Evolutionary conservation across 495 filamentous ascomycete genomes (phyloP).

Genomic region (Lophium mytilinum): DNA sequence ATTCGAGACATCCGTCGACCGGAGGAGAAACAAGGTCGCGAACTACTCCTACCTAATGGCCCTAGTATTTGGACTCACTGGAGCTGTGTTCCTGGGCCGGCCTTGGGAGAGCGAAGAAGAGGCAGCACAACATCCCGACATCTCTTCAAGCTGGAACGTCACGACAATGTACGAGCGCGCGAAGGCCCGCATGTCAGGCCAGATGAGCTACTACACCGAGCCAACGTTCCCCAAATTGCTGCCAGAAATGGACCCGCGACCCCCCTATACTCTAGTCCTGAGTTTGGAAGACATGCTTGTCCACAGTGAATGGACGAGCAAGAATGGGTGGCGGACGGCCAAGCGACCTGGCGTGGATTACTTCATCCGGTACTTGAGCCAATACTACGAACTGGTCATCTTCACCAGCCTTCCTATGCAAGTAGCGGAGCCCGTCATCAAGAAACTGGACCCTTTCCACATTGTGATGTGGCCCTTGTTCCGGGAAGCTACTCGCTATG

Average conservation of each 20-base stretch:
- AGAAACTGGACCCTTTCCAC: constrained; percentile 91
- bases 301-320: constrained; percentile 85
- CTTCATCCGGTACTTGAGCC: constrained; percentile 89
- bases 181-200: constrained; percentile 61
- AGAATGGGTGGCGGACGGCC: constrained; percentile 91
- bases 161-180: constrained; percentile 69
- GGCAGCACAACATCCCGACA: constrained; percentile 53
- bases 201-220: constrained; percentile 87
- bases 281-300: constrained; percentile 90
- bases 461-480: constrained; percentile 94
- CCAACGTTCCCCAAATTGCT: constrained; percentile 91
- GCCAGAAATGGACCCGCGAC: constrained; percentile 69
- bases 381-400: constrained; percentile 95
- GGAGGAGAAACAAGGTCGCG: constrained; percentile 60
- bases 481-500: constrained; percentile 88
- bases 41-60: constrained; percentile 54
- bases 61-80: constrained; percentile 42
- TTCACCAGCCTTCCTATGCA: constrained; percentile 80
- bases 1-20: constrained; percentile 85
- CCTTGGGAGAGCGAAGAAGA: constrained; percentile 77
- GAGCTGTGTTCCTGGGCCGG: constrained; percentile 66
- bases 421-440: constrained; percentile 76
- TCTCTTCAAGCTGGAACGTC: constrained; percentile 66
- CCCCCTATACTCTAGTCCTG: constrained; percentile 85
- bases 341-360: constrained; percentile 96